phyloP scores from a whole-genome alignment of 2,329 filamentous ascomycete species.

The Pseudocercospora musae region DNA sequence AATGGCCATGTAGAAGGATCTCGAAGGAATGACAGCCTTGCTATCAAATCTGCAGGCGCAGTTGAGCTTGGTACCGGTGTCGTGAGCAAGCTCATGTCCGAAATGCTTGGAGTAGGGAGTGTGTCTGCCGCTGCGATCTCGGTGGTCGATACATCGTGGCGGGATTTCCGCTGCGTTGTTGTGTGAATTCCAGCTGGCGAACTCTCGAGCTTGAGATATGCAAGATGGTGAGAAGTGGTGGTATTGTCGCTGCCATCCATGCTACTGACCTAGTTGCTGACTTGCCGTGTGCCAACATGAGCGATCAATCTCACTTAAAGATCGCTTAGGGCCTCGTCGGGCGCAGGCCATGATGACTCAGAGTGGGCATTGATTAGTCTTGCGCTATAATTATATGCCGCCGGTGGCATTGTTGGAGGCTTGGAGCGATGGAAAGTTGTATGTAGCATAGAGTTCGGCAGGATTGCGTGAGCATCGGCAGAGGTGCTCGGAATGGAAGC shows the following conservation, averaged over 20 bases:
- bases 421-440: background rate
- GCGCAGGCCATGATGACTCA: background rate
- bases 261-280: background rate
- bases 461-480: background rate
- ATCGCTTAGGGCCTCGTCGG: too few relatives aligned
- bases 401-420: background rate
- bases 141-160: background rate
- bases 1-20: background rate
- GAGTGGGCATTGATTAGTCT: background rate
- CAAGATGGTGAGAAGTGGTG: background rate
- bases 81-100: background rate
- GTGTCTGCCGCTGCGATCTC: background rate
- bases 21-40: background rate
- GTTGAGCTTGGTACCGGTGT: background rate
- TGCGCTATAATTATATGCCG: background rate
- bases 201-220: background rate
- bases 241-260: background rate
- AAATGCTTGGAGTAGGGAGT: background rate
- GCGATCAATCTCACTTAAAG: too few relatives aligned
- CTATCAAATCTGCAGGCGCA: background rate
- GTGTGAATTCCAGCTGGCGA: background rate
- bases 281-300: background rate
- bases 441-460: background rate
- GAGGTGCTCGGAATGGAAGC: background rate
- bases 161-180: background rate